phyloP scores from a whole-genome alignment of 768 basidiomycete species.

The Lenzites betulinus region DNA sequence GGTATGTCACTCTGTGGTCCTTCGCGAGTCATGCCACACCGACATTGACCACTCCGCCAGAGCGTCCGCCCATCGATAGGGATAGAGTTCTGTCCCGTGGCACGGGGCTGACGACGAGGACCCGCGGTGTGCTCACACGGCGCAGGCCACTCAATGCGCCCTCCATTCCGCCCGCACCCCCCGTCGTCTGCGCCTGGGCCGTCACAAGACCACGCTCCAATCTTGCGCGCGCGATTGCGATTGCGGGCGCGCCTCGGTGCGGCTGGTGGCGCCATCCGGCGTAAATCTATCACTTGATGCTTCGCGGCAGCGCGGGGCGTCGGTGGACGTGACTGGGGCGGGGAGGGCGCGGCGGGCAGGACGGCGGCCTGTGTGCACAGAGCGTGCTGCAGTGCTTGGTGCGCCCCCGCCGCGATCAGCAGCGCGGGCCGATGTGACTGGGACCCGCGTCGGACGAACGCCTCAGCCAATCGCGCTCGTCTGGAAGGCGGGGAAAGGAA shows the following conservation, averaged over 20 bases:
- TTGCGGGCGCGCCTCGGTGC: slow-evolving; percentile 6
- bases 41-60: slow-evolving; percentile 11
- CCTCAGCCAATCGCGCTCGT: slow-evolving; percentile 7
- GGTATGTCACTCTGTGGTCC: slow-evolving; percentile 1
- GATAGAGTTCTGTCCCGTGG: slow-evolving; percentile 20
- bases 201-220: slow-evolving; percentile 16
- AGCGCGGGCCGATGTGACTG: background rate
- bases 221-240: slow-evolving; percentile 17
- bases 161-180: background rate
- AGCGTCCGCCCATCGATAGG: slow-evolving; percentile 12
- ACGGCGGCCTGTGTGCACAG: slow-evolving; percentile 1
- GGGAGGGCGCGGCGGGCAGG: background rate
- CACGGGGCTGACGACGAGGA: slow-evolving; percentile 1
- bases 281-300: slow-evolving; percentile 10
- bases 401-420: background rate
- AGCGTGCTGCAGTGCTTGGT: background rate
- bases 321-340: background rate
- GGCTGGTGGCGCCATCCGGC: slow-evolving; percentile 10
- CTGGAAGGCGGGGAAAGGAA: slow-evolving; percentile 7
- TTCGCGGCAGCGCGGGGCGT: slow-evolving; percentile 13
- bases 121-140: slow-evolving; percentile 12
- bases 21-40: slow-evolving; percentile 7
- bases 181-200: slow-evolving; percentile 1
- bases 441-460: slow-evolving; percentile 6
- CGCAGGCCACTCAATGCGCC: slow-evolving; percentile 9